Conservation (phyloP, 2,329 filamentous ascomycete species). For the Ophiostoma montium region DNA sequence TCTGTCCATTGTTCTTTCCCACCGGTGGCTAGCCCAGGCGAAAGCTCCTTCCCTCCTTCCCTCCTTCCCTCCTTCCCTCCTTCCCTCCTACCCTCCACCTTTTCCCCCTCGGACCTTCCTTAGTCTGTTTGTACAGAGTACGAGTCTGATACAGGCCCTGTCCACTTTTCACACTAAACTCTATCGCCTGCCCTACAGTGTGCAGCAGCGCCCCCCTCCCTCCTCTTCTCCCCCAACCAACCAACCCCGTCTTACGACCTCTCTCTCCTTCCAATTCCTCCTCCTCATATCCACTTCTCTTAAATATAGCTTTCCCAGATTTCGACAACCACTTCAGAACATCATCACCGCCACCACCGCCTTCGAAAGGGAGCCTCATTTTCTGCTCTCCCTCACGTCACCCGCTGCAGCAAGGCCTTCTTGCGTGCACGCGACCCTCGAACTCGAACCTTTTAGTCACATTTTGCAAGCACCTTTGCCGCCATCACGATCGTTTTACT, state of each 20-base stretch:
- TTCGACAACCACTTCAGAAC: constrained; percentile 6
- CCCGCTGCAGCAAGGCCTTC: constrained; percentile 11
- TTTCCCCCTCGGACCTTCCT: constrained; percentile 2
- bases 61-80: background rate
- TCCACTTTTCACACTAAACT: background rate
- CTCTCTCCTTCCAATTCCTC: constrained; percentile 2
- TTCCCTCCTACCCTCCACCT: no score
- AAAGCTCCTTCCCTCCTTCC: background rate
- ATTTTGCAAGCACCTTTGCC: no score
- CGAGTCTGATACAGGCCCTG: background rate
- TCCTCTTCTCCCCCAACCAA: background rate
- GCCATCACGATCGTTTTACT: no score
- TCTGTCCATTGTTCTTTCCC: background rate
- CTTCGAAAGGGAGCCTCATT: constrained; percentile 12
- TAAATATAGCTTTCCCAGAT: constrained; percentile 12
- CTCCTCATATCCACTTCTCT: constrained; percentile 2
- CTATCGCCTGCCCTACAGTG: background rate
- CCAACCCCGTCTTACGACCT: background rate
- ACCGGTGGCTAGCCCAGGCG: constrained; percentile 1
- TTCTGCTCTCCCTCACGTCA: constrained; percentile 5
- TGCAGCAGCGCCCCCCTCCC: background rate
- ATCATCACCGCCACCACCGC: constrained; percentile 6
- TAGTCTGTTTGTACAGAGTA: no score
- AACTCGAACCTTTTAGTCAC: no score
- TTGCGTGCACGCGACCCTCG: constrained; percentile 10